Conservation (phyloP, 2,329 filamentous ascomycete species). For the Lomentospora prolificans region DNA sequence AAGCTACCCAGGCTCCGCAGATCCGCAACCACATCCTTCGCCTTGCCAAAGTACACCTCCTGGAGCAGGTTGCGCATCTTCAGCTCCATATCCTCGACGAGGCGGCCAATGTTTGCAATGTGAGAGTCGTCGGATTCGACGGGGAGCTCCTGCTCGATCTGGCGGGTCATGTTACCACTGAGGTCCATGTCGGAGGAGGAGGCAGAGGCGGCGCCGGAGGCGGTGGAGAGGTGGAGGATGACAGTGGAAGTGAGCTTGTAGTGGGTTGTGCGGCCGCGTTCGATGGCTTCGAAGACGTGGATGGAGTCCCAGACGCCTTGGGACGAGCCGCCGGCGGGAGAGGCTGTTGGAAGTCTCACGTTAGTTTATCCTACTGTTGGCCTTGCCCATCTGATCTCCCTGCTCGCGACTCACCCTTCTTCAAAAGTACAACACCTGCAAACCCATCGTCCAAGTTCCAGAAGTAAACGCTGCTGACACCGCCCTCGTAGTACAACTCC, state of each 20-base stretch:
- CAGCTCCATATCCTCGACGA: slow-evolving; percentile 99
- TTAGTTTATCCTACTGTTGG: background rate
- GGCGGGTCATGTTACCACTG: slow-evolving; percentile 94
- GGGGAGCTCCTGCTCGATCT: slow-evolving; percentile 84
- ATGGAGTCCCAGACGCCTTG: slow-evolving; percentile 95
- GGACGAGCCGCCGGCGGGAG: slow-evolving; percentile 46
- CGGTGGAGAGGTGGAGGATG: slow-evolving; percentile 73
- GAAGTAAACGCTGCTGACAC: slow-evolving; percentile 91
- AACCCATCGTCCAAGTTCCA: slow-evolving; percentile 99
- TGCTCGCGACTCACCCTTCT: slow-evolving; percentile 59
- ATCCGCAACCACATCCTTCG: slow-evolving; percentile 95
- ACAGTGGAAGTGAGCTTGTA: slow-evolving; percentile 98
- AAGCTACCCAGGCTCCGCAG: slow-evolving; percentile 76
- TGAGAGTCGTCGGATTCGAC: slow-evolving; percentile 87
- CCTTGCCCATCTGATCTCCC: background rate
- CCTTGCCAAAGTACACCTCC: slow-evolving; percentile 99
- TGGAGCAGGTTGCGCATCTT: slow-evolving; percentile 98
- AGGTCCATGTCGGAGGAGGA: slow-evolving; percentile 62
- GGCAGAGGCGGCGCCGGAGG: slow-evolving; percentile 22
- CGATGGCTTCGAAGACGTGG: slow-evolving; percentile 94
- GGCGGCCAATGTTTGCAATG: slow-evolving; percentile 84
- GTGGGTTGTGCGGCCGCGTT: slow-evolving; percentile 82
- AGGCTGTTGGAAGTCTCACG: slow-evolving; percentile 44
- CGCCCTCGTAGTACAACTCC: slow-evolving; percentile 94
- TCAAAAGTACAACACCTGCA: slow-evolving; percentile 87